Percentiles rank a stretch among this genome's conserved stretches.
These are phyloP conservation scores for Wickerhamomyces rabaulensis DNA, from an alignment of 805 yeast genomes.

Conservation along the genomic window DNA sequence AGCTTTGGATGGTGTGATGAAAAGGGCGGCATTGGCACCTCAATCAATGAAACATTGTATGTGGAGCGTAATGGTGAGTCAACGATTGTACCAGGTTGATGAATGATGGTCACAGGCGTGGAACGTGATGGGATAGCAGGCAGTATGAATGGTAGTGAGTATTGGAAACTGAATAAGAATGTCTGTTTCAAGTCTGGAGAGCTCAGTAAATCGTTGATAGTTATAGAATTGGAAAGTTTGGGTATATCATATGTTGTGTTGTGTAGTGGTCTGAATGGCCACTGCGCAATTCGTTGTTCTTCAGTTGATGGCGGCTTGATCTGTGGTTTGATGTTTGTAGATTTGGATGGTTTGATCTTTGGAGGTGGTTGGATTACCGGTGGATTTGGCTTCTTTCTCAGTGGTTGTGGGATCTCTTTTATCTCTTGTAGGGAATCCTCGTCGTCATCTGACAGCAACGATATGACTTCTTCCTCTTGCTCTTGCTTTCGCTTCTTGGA, in stretches of 20 bases:
- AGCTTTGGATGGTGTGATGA: conserved; percentile 63
- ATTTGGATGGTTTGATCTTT: too few species aligned
- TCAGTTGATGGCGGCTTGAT: not conserved
- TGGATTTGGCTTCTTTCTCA: too few species aligned
- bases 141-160: conserved; percentile 36
- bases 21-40: conserved; percentile 33
- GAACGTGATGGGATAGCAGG: conserved; percentile 6
- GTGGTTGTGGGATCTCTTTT: not conserved
- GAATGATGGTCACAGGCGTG: conserved; percentile 21
- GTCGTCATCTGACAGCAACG: conserved; percentile 5
- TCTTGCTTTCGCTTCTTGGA: not conserved
- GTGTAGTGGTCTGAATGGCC: conserved; percentile 20
- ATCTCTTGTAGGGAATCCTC: not conserved
- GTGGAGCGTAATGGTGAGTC: conserved; percentile 6
- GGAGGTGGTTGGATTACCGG: too few species aligned
- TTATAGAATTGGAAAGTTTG: conserved; percentile 18
- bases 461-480: not conserved
- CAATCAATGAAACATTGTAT: conserved; percentile 18
- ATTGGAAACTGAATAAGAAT: conserved; percentile 44
- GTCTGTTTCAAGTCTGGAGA: conserved; percentile 29
- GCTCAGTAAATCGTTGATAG: conserved; percentile 29
- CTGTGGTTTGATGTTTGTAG: not conserved
- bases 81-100: conserved; percentile 28
- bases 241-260: conserved; percentile 14
- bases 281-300: not conserved